Evolutionary conservation across 371 early-diverging fungal species (phyloP).

Genomic region (Mortierella sp.): DNA sequence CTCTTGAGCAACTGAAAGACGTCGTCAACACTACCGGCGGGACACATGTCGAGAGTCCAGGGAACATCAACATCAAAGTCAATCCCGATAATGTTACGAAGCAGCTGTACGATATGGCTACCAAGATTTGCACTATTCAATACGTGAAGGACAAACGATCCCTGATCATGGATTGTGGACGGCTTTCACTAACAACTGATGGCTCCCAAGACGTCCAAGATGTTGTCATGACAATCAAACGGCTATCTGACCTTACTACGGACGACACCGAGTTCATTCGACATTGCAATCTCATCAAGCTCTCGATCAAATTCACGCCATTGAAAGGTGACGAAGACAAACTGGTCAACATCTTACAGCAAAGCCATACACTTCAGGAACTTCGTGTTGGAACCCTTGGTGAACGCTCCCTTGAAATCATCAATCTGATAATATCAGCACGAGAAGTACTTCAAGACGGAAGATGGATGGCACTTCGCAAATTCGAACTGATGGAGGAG

Average conservation of each 20-base stretch:
- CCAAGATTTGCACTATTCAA: background rate
- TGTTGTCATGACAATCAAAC: background rate
- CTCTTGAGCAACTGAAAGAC: background rate
- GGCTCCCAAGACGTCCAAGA: background rate
- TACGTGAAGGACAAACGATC: background rate
- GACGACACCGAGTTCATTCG: background rate
- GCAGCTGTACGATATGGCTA: slow-evolving; percentile 10
- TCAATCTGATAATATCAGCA: background rate
- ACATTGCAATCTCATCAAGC: background rate
- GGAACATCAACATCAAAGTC: background rate
- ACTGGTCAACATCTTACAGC: background rate
- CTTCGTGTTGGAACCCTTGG: background rate
- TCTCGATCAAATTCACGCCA: background rate
- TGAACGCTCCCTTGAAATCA: background rate
- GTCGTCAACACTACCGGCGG: slow-evolving; percentile 1
- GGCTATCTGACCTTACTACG: background rate
- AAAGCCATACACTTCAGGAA: background rate
- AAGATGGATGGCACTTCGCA: background rate
- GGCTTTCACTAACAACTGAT: background rate
- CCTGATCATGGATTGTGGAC: background rate
- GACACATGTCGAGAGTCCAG: background rate
- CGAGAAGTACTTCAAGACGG: background rate
- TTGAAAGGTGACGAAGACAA: background rate
- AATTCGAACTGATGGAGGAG: background rate
- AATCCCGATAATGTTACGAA: background rate